Evolutionary conservation across 1,284 basidiomycete species (phyloP).

Genomic region (Boletellus deceptivus): DNA sequence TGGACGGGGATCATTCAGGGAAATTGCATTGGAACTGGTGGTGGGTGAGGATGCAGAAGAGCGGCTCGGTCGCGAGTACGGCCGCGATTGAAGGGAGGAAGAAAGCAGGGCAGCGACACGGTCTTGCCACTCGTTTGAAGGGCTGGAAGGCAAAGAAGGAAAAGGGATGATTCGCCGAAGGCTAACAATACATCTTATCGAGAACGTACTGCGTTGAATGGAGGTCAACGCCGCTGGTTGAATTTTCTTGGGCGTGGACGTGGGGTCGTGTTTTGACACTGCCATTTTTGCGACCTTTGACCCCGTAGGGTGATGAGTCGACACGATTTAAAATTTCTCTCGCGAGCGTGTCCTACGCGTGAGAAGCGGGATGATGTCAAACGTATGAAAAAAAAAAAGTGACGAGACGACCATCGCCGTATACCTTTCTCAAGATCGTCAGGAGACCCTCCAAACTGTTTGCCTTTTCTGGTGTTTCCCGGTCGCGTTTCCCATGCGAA

Average conservation of each 20-base stretch:
- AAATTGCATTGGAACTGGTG: conserved; percentile 9
- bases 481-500: conserved; percentile 23
- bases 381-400: too few species aligned
- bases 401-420: not conserved
- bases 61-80: not conserved
- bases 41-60: not conserved
- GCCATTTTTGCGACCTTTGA: conserved; percentile 54
- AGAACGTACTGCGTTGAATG: conserved; percentile 56
- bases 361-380: not conserved
- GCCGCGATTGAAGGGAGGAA: conserved; percentile 17
- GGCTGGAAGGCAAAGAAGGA: conserved; percentile 40
- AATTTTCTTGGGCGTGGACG: conserved; percentile 24
- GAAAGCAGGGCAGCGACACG: conserved; percentile 48
- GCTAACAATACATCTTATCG: not conserved
- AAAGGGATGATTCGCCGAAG: not conserved
- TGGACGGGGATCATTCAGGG: conserved; percentile 16
- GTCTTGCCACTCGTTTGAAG: conserved; percentile 81
- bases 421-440: conserved; percentile 28
- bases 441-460: conserved; percentile 19
- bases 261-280: conserved; percentile 25
- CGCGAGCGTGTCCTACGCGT: conserved; percentile 61
- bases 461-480: conserved; percentile 7
- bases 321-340: conserved; percentile 74
- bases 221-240: conserved; percentile 36
- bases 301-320: conserved; percentile 72